These are phyloP conservation scores for Cetraspora pellucida DNA, from an alignment of 192 early-diverging fungal species.

Conservation along the genomic window DNA sequence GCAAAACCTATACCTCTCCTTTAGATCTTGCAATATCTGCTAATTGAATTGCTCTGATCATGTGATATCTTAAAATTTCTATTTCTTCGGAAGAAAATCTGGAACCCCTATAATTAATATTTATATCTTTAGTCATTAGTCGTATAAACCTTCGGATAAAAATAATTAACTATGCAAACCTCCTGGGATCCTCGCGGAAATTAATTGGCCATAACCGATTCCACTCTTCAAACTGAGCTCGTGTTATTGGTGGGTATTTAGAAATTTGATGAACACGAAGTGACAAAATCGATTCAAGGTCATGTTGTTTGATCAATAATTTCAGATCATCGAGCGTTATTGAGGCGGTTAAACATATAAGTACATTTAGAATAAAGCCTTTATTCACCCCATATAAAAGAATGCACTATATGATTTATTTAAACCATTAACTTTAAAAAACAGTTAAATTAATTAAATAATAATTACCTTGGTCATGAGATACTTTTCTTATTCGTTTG, in stretches of 20 bases:
- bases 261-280: constrained; percentile 55
- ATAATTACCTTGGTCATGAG: background rate
- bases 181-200: constrained; percentile 63
- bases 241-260: constrained; percentile 63
- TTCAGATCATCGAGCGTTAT: constrained; percentile 36
- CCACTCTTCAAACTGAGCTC: constrained; percentile 77
- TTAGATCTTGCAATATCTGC: constrained; percentile 35
- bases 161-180: constrained; percentile 22
- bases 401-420: constrained; percentile 5
- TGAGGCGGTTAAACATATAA: constrained; percentile 41
- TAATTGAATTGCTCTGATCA: constrained; percentile 38
- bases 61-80: constrained; percentile 43
- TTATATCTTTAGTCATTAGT: background rate
- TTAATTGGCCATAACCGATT: constrained; percentile 80
- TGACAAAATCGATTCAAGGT: constrained; percentile 36
- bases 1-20: constrained; percentile 41
- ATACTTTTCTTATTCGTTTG: constrained; percentile 47
- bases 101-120: constrained; percentile 37
- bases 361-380: constrained; percentile 39
- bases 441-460: background rate
- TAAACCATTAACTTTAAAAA: background rate
- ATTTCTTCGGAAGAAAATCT: constrained; percentile 48
- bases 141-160: background rate
- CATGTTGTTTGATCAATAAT: constrained; percentile 33
- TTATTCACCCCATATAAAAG: background rate